Base-by-base conservation (phyloP, 805 yeast species). In the Yarrowia hollandica region DNA sequence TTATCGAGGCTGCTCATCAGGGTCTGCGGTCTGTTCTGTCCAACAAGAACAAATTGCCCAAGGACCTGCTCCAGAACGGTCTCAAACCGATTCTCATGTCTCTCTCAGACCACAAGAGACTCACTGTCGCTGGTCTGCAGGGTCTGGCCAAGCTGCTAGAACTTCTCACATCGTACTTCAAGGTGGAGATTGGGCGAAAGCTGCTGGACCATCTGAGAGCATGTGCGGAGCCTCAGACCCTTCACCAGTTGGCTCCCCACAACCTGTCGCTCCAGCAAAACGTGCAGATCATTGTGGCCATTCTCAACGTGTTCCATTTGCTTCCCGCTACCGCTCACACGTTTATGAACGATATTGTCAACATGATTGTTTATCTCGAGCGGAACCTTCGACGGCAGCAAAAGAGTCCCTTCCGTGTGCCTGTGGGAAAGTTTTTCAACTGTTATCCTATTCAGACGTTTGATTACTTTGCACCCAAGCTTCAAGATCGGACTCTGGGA, bases 181-280 rank as follows among this genome's bases (percentile, higher is more conserved):
- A 95, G 69, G 97, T 95, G 16, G 99, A 94, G 70, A 92, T 94
- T 64, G 99, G 99, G 28, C 81, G 90, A 52, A 94, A 94, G 67
- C 74, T 94, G 55, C 78, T 95, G 28, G 98, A 94, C 68, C 99
- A 94, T 72, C 76, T 94, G 64, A 86, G 85, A 81, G 96, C 97
- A 0, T 91, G 97, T 96, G 96, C 97, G 0, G 91, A 88, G 66
- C 89, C 94, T 2, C 81, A 82, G 25, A 81, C 88, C 0, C 71
- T 95, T 35, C 83, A 90, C 60, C 82, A 84, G 63, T 80, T 88
- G 39, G 85, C 97, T 0, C 84, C 85, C 5, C 89, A 85, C 64
- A 96, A 88, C 61, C 79, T 95, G 60, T 86, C 82, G 28, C 85
- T 83, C 64, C 91, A 91, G 64, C 85, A 83, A 31, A 88, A 90